Conservation (phyloP, 176 grass and related monocot species). For the Elymus sibiricus region DNA sequence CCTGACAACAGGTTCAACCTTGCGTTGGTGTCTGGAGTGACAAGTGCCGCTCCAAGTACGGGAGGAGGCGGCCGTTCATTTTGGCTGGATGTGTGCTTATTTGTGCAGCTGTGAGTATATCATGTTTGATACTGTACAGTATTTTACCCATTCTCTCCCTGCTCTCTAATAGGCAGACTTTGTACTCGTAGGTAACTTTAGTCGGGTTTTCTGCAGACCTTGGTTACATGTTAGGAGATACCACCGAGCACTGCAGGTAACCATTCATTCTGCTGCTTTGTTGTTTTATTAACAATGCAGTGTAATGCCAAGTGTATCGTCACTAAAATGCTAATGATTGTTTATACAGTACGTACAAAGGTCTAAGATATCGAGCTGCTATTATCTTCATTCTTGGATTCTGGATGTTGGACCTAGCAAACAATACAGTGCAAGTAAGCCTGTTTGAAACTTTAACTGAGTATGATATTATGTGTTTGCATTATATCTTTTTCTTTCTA, state of each 20-base stretch:
- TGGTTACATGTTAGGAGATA: conserved; percentile 91
- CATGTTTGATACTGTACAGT: conserved; percentile 14
- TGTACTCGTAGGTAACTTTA: conserved; percentile 76
- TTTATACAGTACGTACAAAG: conserved; percentile 71
- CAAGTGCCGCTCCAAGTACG: conserved; percentile 93
- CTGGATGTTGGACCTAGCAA: conserved; percentile 99
- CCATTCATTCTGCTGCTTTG: background rate
- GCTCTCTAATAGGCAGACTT: conserved; percentile 38
- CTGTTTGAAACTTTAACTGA: conserved; percentile 4
- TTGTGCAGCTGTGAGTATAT: conserved; percentile 73
- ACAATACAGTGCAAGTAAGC: conserved; percentile 97
- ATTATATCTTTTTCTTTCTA: background rate
- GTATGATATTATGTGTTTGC: background rate
- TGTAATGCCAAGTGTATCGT: background rate
- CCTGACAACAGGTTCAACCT: conserved; percentile 67
- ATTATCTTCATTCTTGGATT: conserved; percentile 86
- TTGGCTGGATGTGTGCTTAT: conserved; percentile 86
- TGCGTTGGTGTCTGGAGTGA: conserved; percentile 99
- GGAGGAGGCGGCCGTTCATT: conserved; percentile 93
- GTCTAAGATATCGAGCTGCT: conserved; percentile 79
- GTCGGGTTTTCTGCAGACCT: conserved; percentile 99
- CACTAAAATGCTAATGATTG: conserved; percentile 18
- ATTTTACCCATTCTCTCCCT: background rate
- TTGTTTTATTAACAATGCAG: background rate
- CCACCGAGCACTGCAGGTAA: conserved; percentile 87